These are phyloP conservation scores for Cladophialophora carrionii DNA, from an alignment of 2,329 filamentous ascomycete species.

Conservation along the genomic window DNA sequence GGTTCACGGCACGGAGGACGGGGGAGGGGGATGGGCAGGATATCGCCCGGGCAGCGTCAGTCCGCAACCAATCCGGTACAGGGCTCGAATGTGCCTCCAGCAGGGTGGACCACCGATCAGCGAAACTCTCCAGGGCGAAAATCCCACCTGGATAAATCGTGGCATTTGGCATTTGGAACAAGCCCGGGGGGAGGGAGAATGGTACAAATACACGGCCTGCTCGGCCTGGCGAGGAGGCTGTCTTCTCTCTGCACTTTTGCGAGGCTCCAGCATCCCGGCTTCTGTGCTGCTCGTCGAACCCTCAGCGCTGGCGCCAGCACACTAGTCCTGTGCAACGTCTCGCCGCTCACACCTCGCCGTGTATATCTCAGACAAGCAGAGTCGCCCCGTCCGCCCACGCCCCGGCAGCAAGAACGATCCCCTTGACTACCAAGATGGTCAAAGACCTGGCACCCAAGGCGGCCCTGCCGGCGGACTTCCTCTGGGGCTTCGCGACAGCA, in stretches of 20 bases:
- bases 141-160: conserved; percentile 22
- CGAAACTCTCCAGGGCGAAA: conserved; percentile 5
- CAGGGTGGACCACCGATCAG: conserved; percentile 11
- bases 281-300: not conserved
- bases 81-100: conserved; percentile 10
- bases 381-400: not conserved
- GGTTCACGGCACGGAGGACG: no score
- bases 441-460: conserved; percentile 36
- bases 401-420: not conserved
- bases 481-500: conserved; percentile 80
- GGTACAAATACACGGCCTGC: conserved; percentile 9
- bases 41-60: conserved; percentile 6
- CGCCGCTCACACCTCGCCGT: not conserved
- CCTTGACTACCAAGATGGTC: conserved; percentile 23
- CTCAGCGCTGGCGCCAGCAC: not conserved
- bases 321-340: conserved; percentile 4
- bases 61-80: conserved; percentile 33
- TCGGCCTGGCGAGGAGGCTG: not conserved
- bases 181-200: not conserved
- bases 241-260: conserved; percentile 2
- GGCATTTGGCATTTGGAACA: conserved; percentile 1
- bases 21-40: not conserved
- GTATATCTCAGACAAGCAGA: not conserved
- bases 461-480: conserved; percentile 68
- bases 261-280: conserved; percentile 4